Percentiles rank a stretch among this genome's conserved stretches.
phyloP scores from a whole-genome alignment of 306 rosid genomes.

The Glycine tomentella region DNA sequence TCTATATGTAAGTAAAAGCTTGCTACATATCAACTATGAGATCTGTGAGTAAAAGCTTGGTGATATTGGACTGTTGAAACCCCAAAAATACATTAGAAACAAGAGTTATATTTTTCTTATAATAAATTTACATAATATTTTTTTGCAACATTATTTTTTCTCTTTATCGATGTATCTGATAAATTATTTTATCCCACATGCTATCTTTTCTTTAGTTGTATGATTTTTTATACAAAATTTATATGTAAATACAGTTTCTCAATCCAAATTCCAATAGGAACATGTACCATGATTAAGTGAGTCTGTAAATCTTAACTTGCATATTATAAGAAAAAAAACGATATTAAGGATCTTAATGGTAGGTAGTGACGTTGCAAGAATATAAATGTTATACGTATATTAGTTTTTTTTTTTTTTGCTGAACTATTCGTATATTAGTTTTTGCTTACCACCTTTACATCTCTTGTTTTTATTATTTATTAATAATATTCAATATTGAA shows the following conservation, averaged over 20 bases:
- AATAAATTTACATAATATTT: not conserved
- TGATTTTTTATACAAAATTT: not conserved
- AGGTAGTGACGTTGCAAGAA: not conserved
- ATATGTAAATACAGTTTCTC: not conserved
- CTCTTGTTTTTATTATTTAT: not conserved
- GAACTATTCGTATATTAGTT: not conserved
- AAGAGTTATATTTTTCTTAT: not conserved
- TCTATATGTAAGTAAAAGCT: not conserved
- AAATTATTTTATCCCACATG: not conserved
- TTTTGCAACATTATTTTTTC: not conserved
- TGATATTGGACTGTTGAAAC: slow-evolving; percentile 34
- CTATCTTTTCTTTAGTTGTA: not conserved
- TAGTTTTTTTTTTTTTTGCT: too few species aligned
- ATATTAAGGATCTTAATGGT: not conserved
- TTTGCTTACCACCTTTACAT: too few species aligned
- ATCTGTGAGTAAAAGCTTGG: not conserved
- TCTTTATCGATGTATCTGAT: not conserved
- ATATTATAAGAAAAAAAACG: not conserved
- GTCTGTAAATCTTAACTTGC: not conserved
- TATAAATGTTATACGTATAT: not conserved
- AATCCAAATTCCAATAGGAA: slow-evolving; percentile 10
- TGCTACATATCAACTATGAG: slow-evolving; percentile 35
- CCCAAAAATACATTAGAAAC: not conserved
- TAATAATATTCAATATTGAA: not conserved
- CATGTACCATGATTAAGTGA: not conserved